phyloP scores from a whole-genome alignment of 495 filamentous ascomycete species.

The Annulohypoxylon stygium region DNA sequence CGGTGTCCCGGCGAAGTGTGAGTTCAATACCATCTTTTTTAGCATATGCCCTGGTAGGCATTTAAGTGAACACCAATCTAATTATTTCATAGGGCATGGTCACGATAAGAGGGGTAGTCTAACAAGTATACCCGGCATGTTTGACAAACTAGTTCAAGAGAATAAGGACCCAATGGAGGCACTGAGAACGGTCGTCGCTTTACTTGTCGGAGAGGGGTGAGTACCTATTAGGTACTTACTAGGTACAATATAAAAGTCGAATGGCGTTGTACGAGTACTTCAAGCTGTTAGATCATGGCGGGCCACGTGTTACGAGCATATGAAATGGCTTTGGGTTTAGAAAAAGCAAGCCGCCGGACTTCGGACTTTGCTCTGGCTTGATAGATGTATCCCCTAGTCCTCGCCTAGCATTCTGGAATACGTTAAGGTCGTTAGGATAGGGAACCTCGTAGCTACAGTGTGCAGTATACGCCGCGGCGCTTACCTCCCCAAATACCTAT shows the following conservation, averaged over 20 bases:
- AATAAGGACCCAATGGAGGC: slow-evolving; percentile 65
- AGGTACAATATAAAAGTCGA: neutral
- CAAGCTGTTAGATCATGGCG: neutral
- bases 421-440: neutral
- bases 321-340: neutral
- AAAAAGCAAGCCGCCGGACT: neutral
- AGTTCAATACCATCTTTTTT: slow-evolving; percentile 41
- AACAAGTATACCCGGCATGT: slow-evolving; percentile 64
- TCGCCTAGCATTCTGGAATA: neutral
- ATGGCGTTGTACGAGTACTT: neutral
- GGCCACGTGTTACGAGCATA: slow-evolving; percentile 23
- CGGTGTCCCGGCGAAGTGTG: slow-evolving; percentile 65
- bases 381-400: neutral
- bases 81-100: slow-evolving; percentile 61
- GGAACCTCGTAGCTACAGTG: neutral
- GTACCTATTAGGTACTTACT: neutral
- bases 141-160: slow-evolving; percentile 64
- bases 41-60: neutral
- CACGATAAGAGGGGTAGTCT: slow-evolving; percentile 62
- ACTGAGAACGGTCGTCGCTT: slow-evolving; percentile 64
- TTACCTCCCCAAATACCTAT: neutral
- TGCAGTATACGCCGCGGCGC: too few species aligned
- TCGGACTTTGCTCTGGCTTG: neutral
- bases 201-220: slow-evolving; percentile 59
- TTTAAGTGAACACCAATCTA: slow-evolving; percentile 36